Evolutionary conservation across 148 eudicot genomes (phyloP), one percentile per base, ranked within the genome.

Genomic region (Fagopyrum esculentum): DNA sequence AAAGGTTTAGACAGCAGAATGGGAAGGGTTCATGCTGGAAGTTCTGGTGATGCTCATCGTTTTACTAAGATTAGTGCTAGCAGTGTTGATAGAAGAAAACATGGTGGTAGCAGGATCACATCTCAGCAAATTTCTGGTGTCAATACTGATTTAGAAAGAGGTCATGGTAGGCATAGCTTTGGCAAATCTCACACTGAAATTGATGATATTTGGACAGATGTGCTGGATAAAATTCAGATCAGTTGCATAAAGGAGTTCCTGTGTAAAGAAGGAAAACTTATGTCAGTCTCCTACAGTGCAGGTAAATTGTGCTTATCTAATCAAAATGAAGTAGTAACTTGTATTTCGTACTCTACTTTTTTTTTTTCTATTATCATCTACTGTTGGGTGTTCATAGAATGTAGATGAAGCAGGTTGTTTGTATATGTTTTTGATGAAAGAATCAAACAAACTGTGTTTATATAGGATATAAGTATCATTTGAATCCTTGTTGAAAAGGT

Each of bases 131-230:
- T 72, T 64, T 78, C 79, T 16, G 69, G 81, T 15, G 15, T 47
- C 30, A 71, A 89, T 74, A 71, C 73, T 78, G 85, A 84, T 73
- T 29, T 35, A 73, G 73, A 77, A 43, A 79, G 80, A 81, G 72
- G 40, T 60, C 72, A 59, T 60, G 82, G 82, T 55, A 79, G 79
- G 77, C 77, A 78, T 35, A 69, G 69, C 48, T 5, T 54, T 7
- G 80, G 75, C 55, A 83, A 82, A 76, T 81, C 77, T 60, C 75
- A 56, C 69, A 75, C 79, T 15, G 91, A 82, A 74, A 85, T 89
- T 74, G 89, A 90, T 49, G 93, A 87, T 78, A 89, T 95, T 72
- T 92, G 97, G 97, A 81, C 86, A 75, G 90, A 92, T 78, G 96
- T 92, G 77, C 91, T 91, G 72, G 89, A 82, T 74, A 89, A 85